Percentiles rank a stretch among this genome's conserved stretches.
These are phyloP conservation scores for Zygosaccharomyces pseudorouxii DNA, from an alignment of 805 yeast genomes.

Conservation along the genomic window DNA sequence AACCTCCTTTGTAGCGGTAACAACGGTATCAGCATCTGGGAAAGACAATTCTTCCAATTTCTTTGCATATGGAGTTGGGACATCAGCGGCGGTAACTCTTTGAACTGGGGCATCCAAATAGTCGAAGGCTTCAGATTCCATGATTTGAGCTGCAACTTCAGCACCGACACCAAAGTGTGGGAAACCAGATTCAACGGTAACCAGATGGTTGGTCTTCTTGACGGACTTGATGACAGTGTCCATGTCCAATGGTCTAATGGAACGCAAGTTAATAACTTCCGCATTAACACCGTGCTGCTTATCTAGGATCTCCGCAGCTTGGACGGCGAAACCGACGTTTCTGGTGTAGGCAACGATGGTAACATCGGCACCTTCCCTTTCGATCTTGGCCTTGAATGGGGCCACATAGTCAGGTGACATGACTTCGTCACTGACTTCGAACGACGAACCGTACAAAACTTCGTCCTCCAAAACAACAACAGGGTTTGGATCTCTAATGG, in stretches of 20 bases:
- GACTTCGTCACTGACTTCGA: constrained; percentile 86
- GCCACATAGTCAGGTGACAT: constrained; percentile 81
- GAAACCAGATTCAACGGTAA: constrained; percentile 96
- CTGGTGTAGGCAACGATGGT: constrained; percentile 89
- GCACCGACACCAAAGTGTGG: constrained; percentile 99
- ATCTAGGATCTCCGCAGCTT: constrained; percentile 85
- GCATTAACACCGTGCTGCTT: constrained; percentile 82
- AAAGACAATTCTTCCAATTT: constrained; percentile 96
- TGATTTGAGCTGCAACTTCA: constrained; percentile 93
- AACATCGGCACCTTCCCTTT: constrained; percentile 86
- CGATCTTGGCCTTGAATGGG: constrained; percentile 93
- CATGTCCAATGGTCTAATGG: constrained; percentile 93
- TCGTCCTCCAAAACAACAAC: constrained; percentile 95
- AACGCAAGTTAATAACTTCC: constrained; percentile 92
- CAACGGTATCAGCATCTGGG: constrained; percentile 91
- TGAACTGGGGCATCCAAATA: constrained; percentile 97
- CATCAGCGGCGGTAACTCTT: constrained; percentile 99
- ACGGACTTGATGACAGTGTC: constrained; percentile 80
- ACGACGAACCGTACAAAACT: constrained; percentile 85
- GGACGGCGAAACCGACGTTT: constrained; percentile 77
- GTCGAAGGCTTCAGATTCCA: constrained; percentile 98
- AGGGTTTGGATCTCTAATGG: constrained; percentile 98
- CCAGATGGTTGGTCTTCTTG: constrained; percentile 94
- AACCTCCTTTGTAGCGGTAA: constrained; percentile 80
- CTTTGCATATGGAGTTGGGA: constrained; percentile 97